Percentiles rank a stretch among this genome's conserved stretches.
phyloP scores from a whole-genome alignment of 257 asterid genomes.

The Solanum peruvianum region DNA sequence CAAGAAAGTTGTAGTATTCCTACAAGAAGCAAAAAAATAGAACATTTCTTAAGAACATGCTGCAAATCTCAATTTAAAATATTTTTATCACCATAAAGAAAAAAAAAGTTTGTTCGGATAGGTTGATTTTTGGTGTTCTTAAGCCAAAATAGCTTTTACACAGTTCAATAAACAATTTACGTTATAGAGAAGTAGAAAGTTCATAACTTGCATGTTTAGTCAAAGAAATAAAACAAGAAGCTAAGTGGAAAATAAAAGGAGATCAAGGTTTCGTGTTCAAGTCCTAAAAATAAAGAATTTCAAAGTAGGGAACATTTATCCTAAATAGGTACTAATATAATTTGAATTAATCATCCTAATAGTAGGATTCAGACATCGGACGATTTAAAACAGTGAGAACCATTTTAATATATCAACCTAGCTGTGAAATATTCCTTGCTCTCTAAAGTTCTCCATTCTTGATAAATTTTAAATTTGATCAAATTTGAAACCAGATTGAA shows the following conservation, averaged over 20 bases:
- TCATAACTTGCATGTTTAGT: not conserved
- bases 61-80: not conserved
- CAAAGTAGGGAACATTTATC: not conserved
- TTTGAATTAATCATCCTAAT: not conserved
- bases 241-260: not conserved
- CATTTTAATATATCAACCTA: too few species aligned
- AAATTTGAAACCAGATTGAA: not conserved
- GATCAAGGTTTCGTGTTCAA: not conserved
- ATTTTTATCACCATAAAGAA: too few species aligned
- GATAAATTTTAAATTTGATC: not conserved
- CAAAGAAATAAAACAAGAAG: not conserved
- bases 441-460: not conserved
- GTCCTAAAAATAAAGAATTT: not conserved
- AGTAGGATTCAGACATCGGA: not conserved
- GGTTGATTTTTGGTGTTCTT: too few species aligned
- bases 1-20: conserved; percentile 78
- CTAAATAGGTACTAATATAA: not conserved
- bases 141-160: too few species aligned
- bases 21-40: conserved; percentile 8
- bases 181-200: not conserved
- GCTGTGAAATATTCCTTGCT: not conserved
- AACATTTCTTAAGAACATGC: not conserved
- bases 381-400: too few species aligned
- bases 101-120: too few species aligned
- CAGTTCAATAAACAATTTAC: not conserved